Evolutionary conservation across 257 asterid genomes (phyloP).

Genomic region (Solanum tarijense): DNA sequence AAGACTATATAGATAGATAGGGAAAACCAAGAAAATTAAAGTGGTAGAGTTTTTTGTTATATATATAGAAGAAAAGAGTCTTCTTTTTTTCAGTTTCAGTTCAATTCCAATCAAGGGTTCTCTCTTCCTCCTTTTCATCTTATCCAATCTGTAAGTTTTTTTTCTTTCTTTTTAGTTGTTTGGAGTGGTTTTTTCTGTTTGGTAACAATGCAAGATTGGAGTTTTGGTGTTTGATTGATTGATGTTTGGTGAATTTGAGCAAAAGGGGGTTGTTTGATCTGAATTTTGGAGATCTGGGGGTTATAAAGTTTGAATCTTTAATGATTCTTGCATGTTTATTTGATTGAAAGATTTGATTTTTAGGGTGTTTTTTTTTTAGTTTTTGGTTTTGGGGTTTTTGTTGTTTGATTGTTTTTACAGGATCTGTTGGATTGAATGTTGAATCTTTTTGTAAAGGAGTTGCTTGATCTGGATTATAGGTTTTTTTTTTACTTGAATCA

Average conservation of each 20-base stretch:
- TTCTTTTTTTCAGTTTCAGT: slow-evolving; percentile 8
- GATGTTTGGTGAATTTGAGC: slow-evolving; percentile 10
- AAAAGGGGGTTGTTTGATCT: slow-evolving; percentile 50
- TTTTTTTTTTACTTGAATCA: not conserved
- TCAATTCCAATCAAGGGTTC: slow-evolving; percentile 26
- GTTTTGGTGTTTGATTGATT: slow-evolving; percentile 16
- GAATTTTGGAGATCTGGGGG: slow-evolving; percentile 50
- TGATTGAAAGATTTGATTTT: slow-evolving; percentile 22
- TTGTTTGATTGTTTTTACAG: not conserved
- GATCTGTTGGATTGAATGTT: slow-evolving; percentile 9
- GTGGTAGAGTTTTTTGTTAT: not conserved
- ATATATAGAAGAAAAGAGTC: not conserved
- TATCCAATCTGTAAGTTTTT: slow-evolving; percentile 61
- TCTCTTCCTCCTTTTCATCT: slow-evolving; percentile 17
- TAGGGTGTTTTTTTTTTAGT: not conserved
- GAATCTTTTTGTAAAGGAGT: slow-evolving; percentile 9
- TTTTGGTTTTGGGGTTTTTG: not conserved
- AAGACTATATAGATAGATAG: not conserved
- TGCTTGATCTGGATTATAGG: not conserved
- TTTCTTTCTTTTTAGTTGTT: not conserved
- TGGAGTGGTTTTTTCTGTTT: not conserved
- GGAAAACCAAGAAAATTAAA: not conserved
- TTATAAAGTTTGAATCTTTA: not conserved
- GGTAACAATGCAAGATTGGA: slow-evolving; percentile 35
- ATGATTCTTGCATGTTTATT: slow-evolving; percentile 18